phyloP scores from a whole-genome alignment of 352 stramenopile genomes.

The Phytophthora litchii region DNA sequence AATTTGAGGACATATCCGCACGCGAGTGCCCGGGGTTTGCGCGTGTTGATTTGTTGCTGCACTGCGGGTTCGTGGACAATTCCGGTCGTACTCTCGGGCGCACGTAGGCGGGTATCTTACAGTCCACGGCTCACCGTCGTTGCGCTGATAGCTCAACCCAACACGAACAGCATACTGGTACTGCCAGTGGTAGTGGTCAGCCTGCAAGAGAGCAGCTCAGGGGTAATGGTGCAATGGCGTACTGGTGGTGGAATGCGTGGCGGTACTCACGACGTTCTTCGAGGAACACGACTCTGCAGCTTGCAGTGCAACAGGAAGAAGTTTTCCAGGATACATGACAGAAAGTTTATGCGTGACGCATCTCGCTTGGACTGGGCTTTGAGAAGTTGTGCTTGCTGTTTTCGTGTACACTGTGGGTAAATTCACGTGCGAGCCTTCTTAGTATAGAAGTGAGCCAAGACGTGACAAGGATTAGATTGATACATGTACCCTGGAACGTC shows the following conservation, averaged over 20 bases:
- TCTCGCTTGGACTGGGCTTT: neutral
- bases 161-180: conserved; percentile 3
- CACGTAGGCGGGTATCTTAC: conserved; percentile 16
- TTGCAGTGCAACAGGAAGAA: too few relatives aligned
- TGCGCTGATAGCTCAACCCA: conserved; percentile 1
- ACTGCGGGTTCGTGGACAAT: conserved; percentile 31
- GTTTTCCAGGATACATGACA: too few relatives aligned
- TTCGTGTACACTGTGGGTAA: too few relatives aligned
- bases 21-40: conserved; percentile 18
- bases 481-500: neutral
- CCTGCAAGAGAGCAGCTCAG: neutral
- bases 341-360: conserved; percentile 31
- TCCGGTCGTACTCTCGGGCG: conserved; percentile 13
- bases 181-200: neutral
- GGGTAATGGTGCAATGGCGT: conserved; percentile 7
- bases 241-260: conserved; percentile 7
- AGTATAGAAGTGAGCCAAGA: too few relatives aligned
- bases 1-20: conserved; percentile 25
- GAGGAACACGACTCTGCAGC: too few relatives aligned
- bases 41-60: conserved; percentile 28
- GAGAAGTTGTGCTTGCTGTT: neutral
- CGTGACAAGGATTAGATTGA: too few relatives aligned
- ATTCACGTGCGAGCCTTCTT: too few relatives aligned
- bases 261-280: conserved; percentile 25
- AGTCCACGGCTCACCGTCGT: conserved; percentile 17